Evolutionary conservation across 352 stramenopile genomes (phyloP).

Genomic region (Globisporangium sylvaticum): DNA sequence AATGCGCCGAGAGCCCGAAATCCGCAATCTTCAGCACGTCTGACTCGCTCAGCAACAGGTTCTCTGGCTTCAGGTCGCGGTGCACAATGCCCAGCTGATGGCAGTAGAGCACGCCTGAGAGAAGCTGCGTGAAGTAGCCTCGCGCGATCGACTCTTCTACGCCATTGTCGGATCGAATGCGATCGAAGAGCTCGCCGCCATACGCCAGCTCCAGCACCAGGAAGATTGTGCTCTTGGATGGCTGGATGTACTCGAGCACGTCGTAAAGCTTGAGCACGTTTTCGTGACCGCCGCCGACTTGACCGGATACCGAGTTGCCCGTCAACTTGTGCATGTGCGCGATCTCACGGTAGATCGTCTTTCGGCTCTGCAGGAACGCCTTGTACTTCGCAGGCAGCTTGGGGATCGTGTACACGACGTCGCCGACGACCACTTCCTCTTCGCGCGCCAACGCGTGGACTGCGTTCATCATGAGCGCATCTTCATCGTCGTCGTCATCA

Average conservation of each 20-base stretch:
- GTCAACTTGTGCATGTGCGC: slow-evolving; percentile 93
- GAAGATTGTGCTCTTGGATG: slow-evolving; percentile 93
- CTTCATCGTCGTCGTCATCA: slow-evolving; percentile 26
- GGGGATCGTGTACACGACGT: slow-evolving; percentile 68
- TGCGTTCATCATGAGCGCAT: slow-evolving; percentile 29
- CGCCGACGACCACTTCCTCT: slow-evolving; percentile 26
- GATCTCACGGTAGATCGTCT: slow-evolving; percentile 94
- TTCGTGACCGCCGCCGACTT: slow-evolving; percentile 81
- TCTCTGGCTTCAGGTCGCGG: slow-evolving; percentile 96
- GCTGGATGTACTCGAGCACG: slow-evolving; percentile 94
- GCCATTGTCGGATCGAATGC: slow-evolving; percentile 85
- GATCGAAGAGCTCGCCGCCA: slow-evolving; percentile 92
- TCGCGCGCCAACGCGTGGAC: slow-evolving; percentile 16
- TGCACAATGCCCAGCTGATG: slow-evolving; percentile 92
- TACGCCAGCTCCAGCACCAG: slow-evolving; percentile 89
- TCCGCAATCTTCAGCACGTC: slow-evolving; percentile 94
- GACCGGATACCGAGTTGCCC: slow-evolving; percentile 70
- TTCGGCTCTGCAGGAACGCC: slow-evolving; percentile 88
- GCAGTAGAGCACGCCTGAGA: slow-evolving; percentile 88
- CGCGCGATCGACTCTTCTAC: slow-evolving; percentile 80
- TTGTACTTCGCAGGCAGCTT: slow-evolving; percentile 90
- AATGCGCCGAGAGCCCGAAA: slow-evolving; percentile 92
- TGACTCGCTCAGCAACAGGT: slow-evolving; percentile 90
- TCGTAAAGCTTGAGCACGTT: slow-evolving; percentile 96
- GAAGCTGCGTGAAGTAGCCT: slow-evolving; percentile 87